Percentiles rank a stretch among this genome's conserved stretches.
Evolutionary conservation across 805 yeast genomes (phyloP).

Genomic region (Ogataea salicorniae): DNA sequence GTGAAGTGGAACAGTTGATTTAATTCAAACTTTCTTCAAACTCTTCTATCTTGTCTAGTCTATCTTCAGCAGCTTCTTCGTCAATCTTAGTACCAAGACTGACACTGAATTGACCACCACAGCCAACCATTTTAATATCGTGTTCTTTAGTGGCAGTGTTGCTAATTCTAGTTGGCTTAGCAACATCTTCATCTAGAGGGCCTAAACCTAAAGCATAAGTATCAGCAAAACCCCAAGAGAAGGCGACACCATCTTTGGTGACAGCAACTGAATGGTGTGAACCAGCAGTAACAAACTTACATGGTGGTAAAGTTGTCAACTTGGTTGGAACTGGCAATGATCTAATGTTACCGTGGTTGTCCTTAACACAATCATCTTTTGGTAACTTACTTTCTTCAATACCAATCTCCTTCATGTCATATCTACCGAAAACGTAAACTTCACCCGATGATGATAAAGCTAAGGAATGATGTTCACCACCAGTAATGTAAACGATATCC

Average conservation of each 20-base stretch:
- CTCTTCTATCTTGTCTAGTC: conserved; percentile 48
- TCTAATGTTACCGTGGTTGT: conserved; percentile 74
- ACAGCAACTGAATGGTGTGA: conserved; percentile 91
- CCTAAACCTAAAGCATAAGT: conserved; percentile 97
- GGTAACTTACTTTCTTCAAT: conserved; percentile 65
- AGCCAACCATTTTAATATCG: conserved; percentile 68
- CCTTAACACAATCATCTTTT: conserved; percentile 60
- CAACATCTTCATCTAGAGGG: conserved; percentile 76
- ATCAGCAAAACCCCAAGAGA: conserved; percentile 98
- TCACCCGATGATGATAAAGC: conserved; percentile 71
- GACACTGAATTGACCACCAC: conserved; percentile 95
- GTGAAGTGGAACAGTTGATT: not conserved
- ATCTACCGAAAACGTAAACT: conserved; percentile 82
- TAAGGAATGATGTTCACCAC: conserved; percentile 93
- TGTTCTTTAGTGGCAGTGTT: conserved; percentile 90
- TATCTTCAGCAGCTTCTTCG: conserved; percentile 46
- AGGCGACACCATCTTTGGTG: conserved; percentile 76
- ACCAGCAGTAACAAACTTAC: conserved; percentile 68
- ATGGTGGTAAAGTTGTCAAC: conserved; percentile 50
- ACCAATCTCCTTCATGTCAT: conserved; percentile 92
- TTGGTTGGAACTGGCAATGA: conserved; percentile 83
- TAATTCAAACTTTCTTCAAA: conserved; percentile 33
- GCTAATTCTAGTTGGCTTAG: conserved; percentile 78
- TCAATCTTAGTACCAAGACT: conserved; percentile 70
- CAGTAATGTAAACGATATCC: conserved; percentile 59